Evolutionary conservation across 2,329 filamentous ascomycete genomes (phyloP), one percentile per base, ranked within the genome.

Genomic region (Fusarium sp.): DNA sequence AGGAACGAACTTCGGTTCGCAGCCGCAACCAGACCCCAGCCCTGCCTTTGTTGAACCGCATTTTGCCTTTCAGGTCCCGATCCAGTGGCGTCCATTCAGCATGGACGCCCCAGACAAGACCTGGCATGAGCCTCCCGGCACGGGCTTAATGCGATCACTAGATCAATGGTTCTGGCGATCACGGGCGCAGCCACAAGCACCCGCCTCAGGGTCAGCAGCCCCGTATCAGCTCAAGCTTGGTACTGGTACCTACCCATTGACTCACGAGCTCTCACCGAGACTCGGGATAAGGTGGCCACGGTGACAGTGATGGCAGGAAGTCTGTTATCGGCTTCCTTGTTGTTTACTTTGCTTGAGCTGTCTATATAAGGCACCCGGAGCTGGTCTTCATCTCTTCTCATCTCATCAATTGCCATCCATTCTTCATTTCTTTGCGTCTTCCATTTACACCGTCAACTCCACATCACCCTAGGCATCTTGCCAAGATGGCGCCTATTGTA

Each of bases 401-500:
- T 40, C 50, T 13, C 54, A 57, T 63, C 51, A 49, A 10, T 24
- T 46, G 26, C 44, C 43, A 65, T 62, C 31, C 46, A 39, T 50
- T 57, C 45, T 52, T 50, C 34, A 44, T 49, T 56, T 42, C 28
- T 57, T 34, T 56, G 56, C 49, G 31, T 71, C 56, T 54, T 59
- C 61, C 51, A 53, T 67, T 62, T 46, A 47, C 46, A 67, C 45
- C 57, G 21, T 60, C 62, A 52, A 34, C 42, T 53, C 45, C 43
- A 51, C 31, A 61, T 64, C 24, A 34, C 59, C 38, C 54, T 47
- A 46, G 51, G 58, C 70, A 63, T 55, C 52, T 68, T 39, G 59
- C 59, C 72, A 78, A 73, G 62, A 80, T 81, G 79, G 77, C 82
- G 65, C 75, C 76, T 46, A 69, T 83, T 56, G 71, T 69, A 39